Evolutionary conservation across 371 early-diverging fungal genomes (phyloP), one percentile per base, ranked within the genome.

Genomic region (Entomophthora muscae): DNA sequence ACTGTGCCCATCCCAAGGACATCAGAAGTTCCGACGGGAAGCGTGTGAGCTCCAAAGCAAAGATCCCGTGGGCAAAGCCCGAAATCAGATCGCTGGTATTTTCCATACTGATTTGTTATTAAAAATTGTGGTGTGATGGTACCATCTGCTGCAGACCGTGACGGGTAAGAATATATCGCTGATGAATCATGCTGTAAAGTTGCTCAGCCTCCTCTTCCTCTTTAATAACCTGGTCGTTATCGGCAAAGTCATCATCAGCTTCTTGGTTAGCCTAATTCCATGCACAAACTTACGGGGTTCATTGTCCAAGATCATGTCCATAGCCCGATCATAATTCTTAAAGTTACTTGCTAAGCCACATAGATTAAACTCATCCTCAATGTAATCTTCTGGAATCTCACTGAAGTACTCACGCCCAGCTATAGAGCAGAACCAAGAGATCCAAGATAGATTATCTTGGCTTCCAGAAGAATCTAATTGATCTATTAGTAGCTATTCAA

Each of bases 281-380:
- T 31, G 2, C 31, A 55, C 3, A 24, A 52, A 22, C 63, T 64
- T 71, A 76, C 76, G 85, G 30, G 83, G 78, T 67, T 90, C 92
- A 23, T 85, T 73, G 73, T 91, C 92, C 64, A 90, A 74, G 63
- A 98, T 92, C 74, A 85, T 81, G 60, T 86, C 85, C 66, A 89
- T 76, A 0, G 90, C 89, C 52, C 84, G 82, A 42, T 81, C 76
- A 70, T 90, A 93, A 73, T 88, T 84, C 12, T 84, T 82, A 0
- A 95, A 85, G 52, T 84, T 78, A 23, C 82, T 76, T 60, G 80
- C 81, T 57, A 98, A 73, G 10, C 95, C 95, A 23, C 88, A 85
- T 51, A 95, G 72, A 73, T 98, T 95, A 70, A 98, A 98, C 59
- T 88, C 84, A 74, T 98, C 98, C 56, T 84, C 82, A 57, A 91